These are phyloP conservation scores for Ophiostoma himal-ulmi DNA, from an alignment of 2,329 filamentous ascomycete genomes.

Conservation along the genomic window DNA sequence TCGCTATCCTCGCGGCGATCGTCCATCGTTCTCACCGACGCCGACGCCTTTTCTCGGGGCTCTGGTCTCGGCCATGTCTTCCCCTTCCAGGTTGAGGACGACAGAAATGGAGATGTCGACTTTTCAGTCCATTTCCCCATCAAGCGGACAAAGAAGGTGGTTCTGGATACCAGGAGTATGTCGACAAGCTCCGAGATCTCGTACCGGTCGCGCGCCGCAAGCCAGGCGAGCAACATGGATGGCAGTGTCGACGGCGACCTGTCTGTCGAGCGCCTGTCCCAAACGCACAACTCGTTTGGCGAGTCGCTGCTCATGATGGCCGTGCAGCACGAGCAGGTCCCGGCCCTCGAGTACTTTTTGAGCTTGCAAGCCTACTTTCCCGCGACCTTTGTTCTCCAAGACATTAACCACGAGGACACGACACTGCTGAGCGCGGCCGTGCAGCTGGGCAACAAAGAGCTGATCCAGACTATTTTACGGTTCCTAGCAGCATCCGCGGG, in stretches of 20 bases:
- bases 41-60: slow-evolving; percentile 50
- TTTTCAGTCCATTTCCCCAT: slow-evolving; percentile 31
- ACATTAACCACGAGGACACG: slow-evolving; percentile 83
- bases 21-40: slow-evolving; percentile 36
- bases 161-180: slow-evolving; percentile 82
- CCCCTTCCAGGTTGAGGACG: slow-evolving; percentile 59
- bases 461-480: slow-evolving; percentile 69
- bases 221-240: slow-evolving; percentile 56
- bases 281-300: slow-evolving; percentile 63
- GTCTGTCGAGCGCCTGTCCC: slow-evolving; percentile 70
- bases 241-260: slow-evolving; percentile 78
- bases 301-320: slow-evolving; percentile 89
- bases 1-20: slow-evolving; percentile 39
- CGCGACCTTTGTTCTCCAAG: slow-evolving; percentile 63
- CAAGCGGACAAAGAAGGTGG: slow-evolving; percentile 68
- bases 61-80: slow-evolving; percentile 76
- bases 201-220: slow-evolving; percentile 71
- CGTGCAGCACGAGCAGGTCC: slow-evolving; percentile 63
- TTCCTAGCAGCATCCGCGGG: slow-evolving; percentile 52
- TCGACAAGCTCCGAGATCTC: slow-evolving; percentile 83
- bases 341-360: slow-evolving; percentile 73
- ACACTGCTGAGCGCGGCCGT: slow-evolving; percentile 86
- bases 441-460: slow-evolving; percentile 68
- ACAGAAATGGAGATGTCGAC: slow-evolving; percentile 18
- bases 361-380: slow-evolving; percentile 72